Base-by-base conservation (phyloP, 148 eudicot species). In the Rhododendron molle region DNA sequence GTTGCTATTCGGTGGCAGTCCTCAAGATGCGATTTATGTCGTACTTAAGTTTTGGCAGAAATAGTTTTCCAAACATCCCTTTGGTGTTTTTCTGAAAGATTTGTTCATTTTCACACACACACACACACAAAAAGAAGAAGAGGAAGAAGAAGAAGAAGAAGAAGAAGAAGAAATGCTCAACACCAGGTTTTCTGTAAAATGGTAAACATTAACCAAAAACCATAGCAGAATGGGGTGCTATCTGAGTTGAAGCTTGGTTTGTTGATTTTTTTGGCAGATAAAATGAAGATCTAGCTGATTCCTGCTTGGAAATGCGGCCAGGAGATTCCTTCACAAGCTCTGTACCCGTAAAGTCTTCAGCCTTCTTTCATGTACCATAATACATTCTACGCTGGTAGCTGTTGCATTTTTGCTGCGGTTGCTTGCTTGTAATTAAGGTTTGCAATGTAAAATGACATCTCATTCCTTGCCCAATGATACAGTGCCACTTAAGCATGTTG, bases 21-120 rank as follows among this genome's bases (percentile, higher is more conserved):
- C 50, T 82, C 80, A 85, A 88, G 89, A 85, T 50, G 80, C 81
- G 60, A 12, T 58, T 28, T 28, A 71, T 5, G 13, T 30, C 15
- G 8, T 14, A 14, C 13, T 71, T 26, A 67, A 26, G 15, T 15
- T 11, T 71, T 14, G 76, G 76, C 20, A 30, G 7, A 71, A 71
- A 14, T 71, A 0, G 1, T 71, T 71, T 71, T n/a, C 30, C 13
- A 1, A 30, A 71, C 38, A 14, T 32, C 76, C 30, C 15, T 14
- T 71, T 28, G 74, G 0, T 28, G 74, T 71, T 71, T 30, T 71
- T 32, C 7, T 32, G 20, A 28, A 14, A 28, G 4, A 69, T 12
- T 12, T 28, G 32, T 7, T 67, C 4, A 4, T 28, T 28, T 67
- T 28, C 15, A 3, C 7, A 40, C 5, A 36, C 38, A 2, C 3